Percentiles rank a stretch among this genome's conserved stretches.
Evolutionary conservation across 208 protist genomes (phyloP).

Genomic region (Trypanosoma congolense): DNA sequence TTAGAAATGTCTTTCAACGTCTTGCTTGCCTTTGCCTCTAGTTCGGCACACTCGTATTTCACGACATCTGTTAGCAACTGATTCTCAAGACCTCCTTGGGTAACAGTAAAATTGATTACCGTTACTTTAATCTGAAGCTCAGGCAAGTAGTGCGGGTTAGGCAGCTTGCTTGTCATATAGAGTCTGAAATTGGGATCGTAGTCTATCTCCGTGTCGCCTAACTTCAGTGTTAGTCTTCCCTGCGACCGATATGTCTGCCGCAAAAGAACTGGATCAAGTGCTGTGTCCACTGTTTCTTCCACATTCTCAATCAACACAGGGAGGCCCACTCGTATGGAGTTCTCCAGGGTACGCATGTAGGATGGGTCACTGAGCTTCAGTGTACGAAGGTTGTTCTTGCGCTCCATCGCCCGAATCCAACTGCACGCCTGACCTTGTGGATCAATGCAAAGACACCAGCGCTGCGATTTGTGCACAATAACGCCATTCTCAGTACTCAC

Average conservation of each 20-base stretch:
- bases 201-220: slow-evolving; percentile 93
- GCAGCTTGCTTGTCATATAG: slow-evolving; percentile 95
- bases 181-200: slow-evolving; percentile 93
- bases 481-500: slow-evolving; percentile 93
- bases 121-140: slow-evolving; percentile 94
- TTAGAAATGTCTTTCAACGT: slow-evolving; percentile 92
- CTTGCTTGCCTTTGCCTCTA: slow-evolving; percentile 88
- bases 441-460: slow-evolving; percentile 94
- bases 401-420: slow-evolving; percentile 94
- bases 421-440: slow-evolving; percentile 93
- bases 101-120: slow-evolving; percentile 95
- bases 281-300: slow-evolving; percentile 94
- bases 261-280: slow-evolving; percentile 93
- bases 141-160: slow-evolving; percentile 94
- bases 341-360: slow-evolving; percentile 92
- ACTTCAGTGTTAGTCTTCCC: slow-evolving; percentile 86
- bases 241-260: slow-evolving; percentile 92
- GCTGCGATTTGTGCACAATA: slow-evolving; percentile 80
- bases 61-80: slow-evolving; percentile 93
- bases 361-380: slow-evolving; percentile 90
- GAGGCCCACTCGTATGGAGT: slow-evolving; percentile 92
- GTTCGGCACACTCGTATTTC: slow-evolving; percentile 87
- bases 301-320: slow-evolving; percentile 96
- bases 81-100: slow-evolving; percentile 87
- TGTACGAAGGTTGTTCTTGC: slow-evolving; percentile 87